A percentile compares a stretch with the other conserved stretches of the same genome.
Conservation (phyloP, 306 rosid species). For the Rosa chinensis region DNA sequence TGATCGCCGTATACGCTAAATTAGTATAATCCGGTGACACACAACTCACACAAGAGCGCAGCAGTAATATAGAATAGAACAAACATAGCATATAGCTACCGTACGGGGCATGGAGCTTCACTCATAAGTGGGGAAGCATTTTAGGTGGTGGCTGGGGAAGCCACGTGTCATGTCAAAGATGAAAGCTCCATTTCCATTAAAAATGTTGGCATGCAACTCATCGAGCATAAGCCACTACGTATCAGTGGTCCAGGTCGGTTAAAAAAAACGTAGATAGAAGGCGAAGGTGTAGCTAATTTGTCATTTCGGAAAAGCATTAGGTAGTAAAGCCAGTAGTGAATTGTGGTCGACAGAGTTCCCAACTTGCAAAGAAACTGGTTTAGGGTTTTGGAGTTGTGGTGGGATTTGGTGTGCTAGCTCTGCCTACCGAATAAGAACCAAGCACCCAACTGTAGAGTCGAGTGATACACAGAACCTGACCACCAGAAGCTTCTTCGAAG, state of each 20-base stretch:
- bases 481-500: conserved; percentile 22
- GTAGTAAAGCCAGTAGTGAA: not conserved
- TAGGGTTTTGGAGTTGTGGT: not conserved
- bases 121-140: not conserved
- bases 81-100: not conserved
- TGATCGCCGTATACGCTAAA: not conserved
- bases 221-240: conserved; percentile 5
- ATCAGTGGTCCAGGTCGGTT: not conserved
- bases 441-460: not conserved
- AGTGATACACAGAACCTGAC: not conserved
- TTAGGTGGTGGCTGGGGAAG: not conserved
- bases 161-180: not conserved
- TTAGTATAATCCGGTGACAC: not conserved
- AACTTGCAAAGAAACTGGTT: not conserved
- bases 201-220: conserved; percentile 6
- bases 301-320: not conserved
- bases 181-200: not conserved
- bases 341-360: conserved; percentile 2
- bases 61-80: not conserved
- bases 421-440: conserved; percentile 4
- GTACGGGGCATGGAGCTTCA: not conserved
- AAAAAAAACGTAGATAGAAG: not conserved
- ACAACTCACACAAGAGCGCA: not conserved
- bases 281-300: not conserved
- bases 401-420: not conserved